Conservation (phyloP, 2,329 filamentous ascomycete genomes). For the Penicillium paneum region DNA sequence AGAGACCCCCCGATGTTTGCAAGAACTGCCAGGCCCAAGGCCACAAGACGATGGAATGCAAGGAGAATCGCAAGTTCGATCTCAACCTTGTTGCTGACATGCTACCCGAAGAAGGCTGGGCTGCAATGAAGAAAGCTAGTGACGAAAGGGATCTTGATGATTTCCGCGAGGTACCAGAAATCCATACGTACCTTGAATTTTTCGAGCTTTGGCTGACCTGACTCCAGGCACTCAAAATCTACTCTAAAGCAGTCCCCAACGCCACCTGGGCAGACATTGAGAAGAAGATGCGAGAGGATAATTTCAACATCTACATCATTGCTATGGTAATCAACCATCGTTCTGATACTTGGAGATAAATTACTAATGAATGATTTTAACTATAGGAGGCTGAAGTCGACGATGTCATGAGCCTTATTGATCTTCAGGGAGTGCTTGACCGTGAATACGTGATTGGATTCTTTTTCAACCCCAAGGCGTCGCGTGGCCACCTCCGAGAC, state of each 20-base stretch:
- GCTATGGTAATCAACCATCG: slow-evolving; percentile 40
- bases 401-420: slow-evolving; percentile 50
- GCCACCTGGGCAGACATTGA: slow-evolving; percentile 52
- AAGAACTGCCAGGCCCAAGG: slow-evolving; percentile 48
- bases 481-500: slow-evolving; percentile 45
- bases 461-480: slow-evolving; percentile 47
- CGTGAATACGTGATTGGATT: slow-evolving; percentile 52
- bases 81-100: slow-evolving; percentile 46
- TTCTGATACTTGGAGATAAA: neutral
- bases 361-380: slow-evolving; percentile 3
- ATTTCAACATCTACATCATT: slow-evolving; percentile 51
- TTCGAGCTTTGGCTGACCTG: slow-evolving; percentile 7
- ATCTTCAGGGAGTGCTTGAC: slow-evolving; percentile 52
- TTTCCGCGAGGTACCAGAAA: slow-evolving; percentile 45
- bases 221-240: slow-evolving; percentile 47
- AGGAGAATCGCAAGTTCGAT: slow-evolving; percentile 45
- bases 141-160: slow-evolving; percentile 49
- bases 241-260: slow-evolving; percentile 48
- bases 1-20: slow-evolving; percentile 44
- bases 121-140: slow-evolving; percentile 48
- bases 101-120: slow-evolving; percentile 51
- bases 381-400: slow-evolving; percentile 42
- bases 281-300: slow-evolving; percentile 48
- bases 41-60: slow-evolving; percentile 46
- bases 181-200: neutral